Evolutionary conservation across 768 basidiomycete genomes (phyloP).

Genomic region (Pleurotus platypus): DNA sequence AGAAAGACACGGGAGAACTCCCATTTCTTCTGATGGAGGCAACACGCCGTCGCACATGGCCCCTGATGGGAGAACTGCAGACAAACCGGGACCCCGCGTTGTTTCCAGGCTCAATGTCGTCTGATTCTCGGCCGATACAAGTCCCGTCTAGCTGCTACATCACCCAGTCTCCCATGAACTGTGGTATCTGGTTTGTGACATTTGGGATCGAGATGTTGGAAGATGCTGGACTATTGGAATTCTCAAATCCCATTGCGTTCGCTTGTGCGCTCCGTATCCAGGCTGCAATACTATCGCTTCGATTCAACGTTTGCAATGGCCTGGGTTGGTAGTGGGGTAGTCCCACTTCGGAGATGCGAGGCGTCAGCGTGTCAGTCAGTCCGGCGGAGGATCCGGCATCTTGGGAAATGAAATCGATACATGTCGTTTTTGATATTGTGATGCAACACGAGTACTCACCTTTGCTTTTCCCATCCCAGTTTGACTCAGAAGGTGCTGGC

Average conservation of each 20-base stretch:
- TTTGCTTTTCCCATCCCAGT: slow-evolving; percentile 39
- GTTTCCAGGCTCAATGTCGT: not conserved
- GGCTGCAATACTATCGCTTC: slow-evolving; percentile 1
- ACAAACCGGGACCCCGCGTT: not conserved
- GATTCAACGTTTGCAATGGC: slow-evolving; percentile 11
- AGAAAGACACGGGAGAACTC: slow-evolving; percentile 43
- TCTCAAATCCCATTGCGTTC: not conserved
- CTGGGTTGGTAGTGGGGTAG: slow-evolving; percentile 11
- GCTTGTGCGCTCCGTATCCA: not conserved
- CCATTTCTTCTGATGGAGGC: slow-evolving; percentile 59
- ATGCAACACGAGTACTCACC: slow-evolving; percentile 20
- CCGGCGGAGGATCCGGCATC: slow-evolving; percentile 35
- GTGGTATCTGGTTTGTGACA: not conserved
- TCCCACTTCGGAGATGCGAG: slow-evolving; percentile 21
- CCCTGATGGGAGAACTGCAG: slow-evolving; percentile 13
- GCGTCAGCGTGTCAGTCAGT: slow-evolving; percentile 21
- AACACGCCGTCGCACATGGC: slow-evolving; percentile 40
- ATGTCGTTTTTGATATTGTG: not conserved
- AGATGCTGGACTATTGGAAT: slow-evolving; percentile 5
- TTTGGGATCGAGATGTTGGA: not conserved
- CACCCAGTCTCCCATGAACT: slow-evolving; percentile 23
- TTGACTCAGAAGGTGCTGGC: slow-evolving; percentile 35
- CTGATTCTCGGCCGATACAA: too few species aligned
- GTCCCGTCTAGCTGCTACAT: slow-evolving; percentile 2
- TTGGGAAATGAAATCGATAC: slow-evolving; percentile 13